Percentiles rank a stretch among this genome's conserved stretches.
Evolutionary conservation across 2,329 filamentous ascomycete genomes (phyloP).

Genomic region (Arthrobotrys iridis): DNA sequence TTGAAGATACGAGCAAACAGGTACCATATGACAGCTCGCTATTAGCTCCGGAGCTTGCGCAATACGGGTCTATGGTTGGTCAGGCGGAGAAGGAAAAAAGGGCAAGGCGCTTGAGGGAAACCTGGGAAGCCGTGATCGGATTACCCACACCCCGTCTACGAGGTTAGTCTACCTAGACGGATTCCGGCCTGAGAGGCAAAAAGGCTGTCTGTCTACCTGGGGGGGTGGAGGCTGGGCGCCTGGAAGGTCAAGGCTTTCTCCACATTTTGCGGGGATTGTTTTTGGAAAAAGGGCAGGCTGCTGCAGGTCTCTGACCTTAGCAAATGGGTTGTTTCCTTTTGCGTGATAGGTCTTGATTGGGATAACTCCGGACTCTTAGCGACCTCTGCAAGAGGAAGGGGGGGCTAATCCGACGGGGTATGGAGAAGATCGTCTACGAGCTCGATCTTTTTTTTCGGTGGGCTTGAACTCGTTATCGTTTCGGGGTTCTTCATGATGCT

Average conservation of each 20-base stretch:
- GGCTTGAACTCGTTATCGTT: background rate
- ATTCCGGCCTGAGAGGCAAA: constrained; percentile 24
- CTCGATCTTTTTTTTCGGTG: background rate
- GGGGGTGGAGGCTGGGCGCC: constrained; percentile 1
- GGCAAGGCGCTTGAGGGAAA: constrained; percentile 11
- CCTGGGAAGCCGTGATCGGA: constrained; percentile 9
- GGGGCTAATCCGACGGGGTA: no score
- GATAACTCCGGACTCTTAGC: constrained; percentile 39
- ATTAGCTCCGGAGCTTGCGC: constrained; percentile 12
- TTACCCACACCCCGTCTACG: constrained; percentile 6
- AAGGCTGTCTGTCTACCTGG: no score
- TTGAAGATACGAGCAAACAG: constrained; percentile 27
- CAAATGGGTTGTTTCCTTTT: background rate
- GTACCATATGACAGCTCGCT: constrained; percentile 12
- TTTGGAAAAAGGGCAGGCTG: constrained; percentile 1
- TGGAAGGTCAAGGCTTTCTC: background rate
- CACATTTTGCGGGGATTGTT: background rate
- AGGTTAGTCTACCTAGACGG: constrained; percentile 16
- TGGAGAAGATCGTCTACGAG: background rate
- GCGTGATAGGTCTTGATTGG: constrained; percentile 25
- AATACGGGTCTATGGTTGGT: constrained; percentile 8
- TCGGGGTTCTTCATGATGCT: constrained; percentile 1
- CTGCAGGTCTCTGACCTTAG: background rate
- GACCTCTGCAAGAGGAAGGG: background rate
- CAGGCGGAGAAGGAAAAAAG: background rate